Conservation (phyloP, 2,329 filamentous ascomycete genomes). For the Paraconiothyrium sp. region DNA sequence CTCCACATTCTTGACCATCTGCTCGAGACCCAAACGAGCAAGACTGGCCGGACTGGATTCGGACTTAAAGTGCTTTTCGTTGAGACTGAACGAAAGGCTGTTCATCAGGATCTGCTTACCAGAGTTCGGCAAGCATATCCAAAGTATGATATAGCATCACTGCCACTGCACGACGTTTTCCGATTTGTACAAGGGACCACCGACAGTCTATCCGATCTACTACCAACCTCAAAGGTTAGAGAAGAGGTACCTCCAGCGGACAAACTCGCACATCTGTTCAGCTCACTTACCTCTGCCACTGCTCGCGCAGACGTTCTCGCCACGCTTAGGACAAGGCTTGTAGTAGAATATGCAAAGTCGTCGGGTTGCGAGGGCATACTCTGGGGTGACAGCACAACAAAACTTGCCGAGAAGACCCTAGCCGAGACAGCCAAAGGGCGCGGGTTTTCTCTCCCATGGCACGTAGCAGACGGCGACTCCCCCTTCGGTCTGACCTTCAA, state of each 20-base stretch:
- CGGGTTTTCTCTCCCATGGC: slow-evolving; percentile 83
- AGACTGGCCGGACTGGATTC: slow-evolving; percentile 73
- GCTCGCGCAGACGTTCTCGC: slow-evolving; percentile 77
- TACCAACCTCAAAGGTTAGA: slow-evolving; percentile 19
- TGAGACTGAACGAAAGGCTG: slow-evolving; percentile 50
- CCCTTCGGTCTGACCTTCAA: slow-evolving; percentile 70
- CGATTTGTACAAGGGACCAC: slow-evolving; percentile 30
- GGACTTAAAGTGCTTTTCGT: slow-evolving; percentile 67
- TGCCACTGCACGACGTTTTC: slow-evolving; percentile 70
- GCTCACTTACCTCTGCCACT: slow-evolving; percentile 74
- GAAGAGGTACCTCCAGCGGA: slow-evolving; percentile 21
- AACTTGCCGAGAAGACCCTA: slow-evolving; percentile 85
- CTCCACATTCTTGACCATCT: slow-evolving; percentile 79
- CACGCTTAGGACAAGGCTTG: slow-evolving; percentile 75
- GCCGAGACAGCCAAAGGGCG: slow-evolving; percentile 90
- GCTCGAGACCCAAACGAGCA: slow-evolving; percentile 70
- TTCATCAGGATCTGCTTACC: slow-evolving; percentile 22
- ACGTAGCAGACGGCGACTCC: slow-evolving; percentile 77
- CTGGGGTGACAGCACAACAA: slow-evolving; percentile 86
- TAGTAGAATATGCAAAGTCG: slow-evolving; percentile 63
- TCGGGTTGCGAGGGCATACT: slow-evolving; percentile 75
- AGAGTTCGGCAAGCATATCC: slow-evolving; percentile 69
- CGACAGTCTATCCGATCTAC: slow-evolving; percentile 31
- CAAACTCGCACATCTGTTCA: slow-evolving; percentile 63
- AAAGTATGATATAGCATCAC: slow-evolving; percentile 68